These are phyloP conservation scores for Articulospora tetracladia DNA, from an alignment of 495 filamentous ascomycete genomes.

Conservation along the genomic window DNA sequence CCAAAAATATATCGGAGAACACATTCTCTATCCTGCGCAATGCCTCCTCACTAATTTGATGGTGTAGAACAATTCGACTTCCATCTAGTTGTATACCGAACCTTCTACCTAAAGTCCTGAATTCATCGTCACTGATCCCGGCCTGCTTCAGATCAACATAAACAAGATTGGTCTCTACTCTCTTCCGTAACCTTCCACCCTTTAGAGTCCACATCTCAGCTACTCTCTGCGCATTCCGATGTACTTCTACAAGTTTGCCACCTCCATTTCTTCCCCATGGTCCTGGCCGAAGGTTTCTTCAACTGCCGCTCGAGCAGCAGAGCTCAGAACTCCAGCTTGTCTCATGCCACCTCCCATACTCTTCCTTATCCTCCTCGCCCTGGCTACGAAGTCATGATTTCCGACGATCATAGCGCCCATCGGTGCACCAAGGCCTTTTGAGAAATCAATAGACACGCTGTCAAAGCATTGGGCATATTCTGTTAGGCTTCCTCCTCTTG, in stretches of 20 bases:
- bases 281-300: slow-evolving; percentile 65
- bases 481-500: slow-evolving; percentile 52
- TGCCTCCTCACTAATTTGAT: slow-evolving; percentile 51
- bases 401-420: slow-evolving; percentile 77
- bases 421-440: slow-evolving; percentile 84
- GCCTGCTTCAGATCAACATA: slow-evolving; percentile 70
- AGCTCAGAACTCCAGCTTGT: slow-evolving; percentile 59
- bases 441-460: slow-evolving; percentile 79
- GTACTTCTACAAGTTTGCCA: slow-evolving; percentile 56
- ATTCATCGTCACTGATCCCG: slow-evolving; percentile 36
- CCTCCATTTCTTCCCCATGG: slow-evolving; percentile 30
- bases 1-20: neutral
- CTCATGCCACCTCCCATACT: slow-evolving; percentile 76
- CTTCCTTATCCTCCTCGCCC: slow-evolving; percentile 75
- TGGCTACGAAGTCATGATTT: slow-evolving; percentile 54
- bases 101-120: slow-evolving; percentile 44
- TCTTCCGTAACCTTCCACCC: slow-evolving; percentile 53
- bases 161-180: slow-evolving; percentile 85
- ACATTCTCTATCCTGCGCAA: slow-evolving; percentile 40
- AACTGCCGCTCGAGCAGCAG: slow-evolving; percentile 51
- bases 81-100: slow-evolving; percentile 47
- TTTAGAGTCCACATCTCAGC: slow-evolving; percentile 56
- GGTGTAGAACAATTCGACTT: slow-evolving; percentile 55
- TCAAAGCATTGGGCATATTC: slow-evolving; percentile 72
- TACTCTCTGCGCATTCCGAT: slow-evolving; percentile 59